Evolutionary conservation across 2,329 filamentous ascomycete genomes (phyloP), one percentile per base, ranked within the genome.

Genomic region (Didymella segeticola): DNA sequence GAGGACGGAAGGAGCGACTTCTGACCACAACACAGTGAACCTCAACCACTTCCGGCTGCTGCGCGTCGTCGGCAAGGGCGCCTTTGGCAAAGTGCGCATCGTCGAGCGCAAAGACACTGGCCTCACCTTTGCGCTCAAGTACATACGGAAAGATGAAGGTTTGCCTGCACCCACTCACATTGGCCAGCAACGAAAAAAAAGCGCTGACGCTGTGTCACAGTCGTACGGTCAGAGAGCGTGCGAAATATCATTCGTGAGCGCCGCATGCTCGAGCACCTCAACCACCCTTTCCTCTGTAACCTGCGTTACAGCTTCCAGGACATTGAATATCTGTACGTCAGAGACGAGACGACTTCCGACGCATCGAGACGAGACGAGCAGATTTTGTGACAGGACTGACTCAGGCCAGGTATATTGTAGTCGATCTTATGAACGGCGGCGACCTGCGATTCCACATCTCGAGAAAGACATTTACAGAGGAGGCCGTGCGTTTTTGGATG

Each of bases 71-170:
- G 95, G 95, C 63, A 96, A 96, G 77, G 95, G 95, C 69, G 95
- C 95, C 52, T 99, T 99, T 80, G 95, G 95, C 70, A 99, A 99
- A 79, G 95, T 99, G 58, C 89, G 95, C 70, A 99, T 99, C 64
- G 95, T 99, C 71, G 95, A 99, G 82, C 87, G 93, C 64, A 98
- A 98, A 78, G 95, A 99, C 73, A 96, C 92, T 1, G 89, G 88
- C 51, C 79, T 98, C 68, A 93, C 93, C 2, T 99, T 99, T 77
- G 95, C 95, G 37, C 83, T 99, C 62, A 99, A 99, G 78, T 98
- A 98, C 76, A 98, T 98, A 62, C 88, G 93, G 64, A 98, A 97
- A 84, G 93, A 98, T 89, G 93, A 98, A 86, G 90, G 92, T 93
- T 71, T 58, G 86, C 78, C 51, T 51, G 38, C 26, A 37, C 23